These are phyloP conservation scores for Penicillium paneum DNA, from an alignment of 2,329 filamentous ascomycete genomes.

Conservation along the genomic window DNA sequence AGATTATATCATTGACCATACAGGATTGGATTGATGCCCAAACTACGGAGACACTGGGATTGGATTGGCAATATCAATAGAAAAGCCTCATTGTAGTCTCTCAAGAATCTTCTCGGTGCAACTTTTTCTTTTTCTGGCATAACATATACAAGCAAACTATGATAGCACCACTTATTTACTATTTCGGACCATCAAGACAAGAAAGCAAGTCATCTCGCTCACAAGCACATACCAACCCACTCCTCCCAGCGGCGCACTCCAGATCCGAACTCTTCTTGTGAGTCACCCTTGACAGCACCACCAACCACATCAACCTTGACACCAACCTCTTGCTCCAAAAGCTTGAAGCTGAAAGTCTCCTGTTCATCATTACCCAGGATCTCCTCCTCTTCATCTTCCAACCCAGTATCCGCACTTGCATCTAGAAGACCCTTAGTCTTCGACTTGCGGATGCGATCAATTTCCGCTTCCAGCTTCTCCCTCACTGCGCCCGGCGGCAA, in stretches of 20 bases:
- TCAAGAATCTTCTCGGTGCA: neutral
- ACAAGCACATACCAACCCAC: constrained; percentile 80
- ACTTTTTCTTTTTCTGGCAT: neutral
- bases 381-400: constrained; percentile 72
- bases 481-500: constrained; percentile 75
- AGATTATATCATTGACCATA: neutral
- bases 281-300: constrained; percentile 62
- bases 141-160: constrained; percentile 1
- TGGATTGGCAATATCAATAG: constrained; percentile 8
- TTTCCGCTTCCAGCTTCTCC: constrained; percentile 72
- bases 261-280: constrained; percentile 53
- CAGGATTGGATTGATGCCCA: constrained; percentile 24
- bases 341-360: constrained; percentile 71
- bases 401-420: constrained; percentile 63
- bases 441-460: constrained; percentile 71
- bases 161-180: constrained; percentile 2
- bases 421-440: constrained; percentile 78
- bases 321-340: constrained; percentile 76
- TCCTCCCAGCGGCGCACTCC: constrained; percentile 81
- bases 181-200: neutral
- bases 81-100: neutral
- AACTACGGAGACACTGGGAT: constrained; percentile 14
- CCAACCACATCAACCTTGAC: constrained; percentile 73
- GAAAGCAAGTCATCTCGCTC: neutral
- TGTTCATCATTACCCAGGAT: constrained; percentile 79